phyloP scores from a whole-genome alignment of 140 eudicot species.

The Erigeron philadelphicus region DNA sequence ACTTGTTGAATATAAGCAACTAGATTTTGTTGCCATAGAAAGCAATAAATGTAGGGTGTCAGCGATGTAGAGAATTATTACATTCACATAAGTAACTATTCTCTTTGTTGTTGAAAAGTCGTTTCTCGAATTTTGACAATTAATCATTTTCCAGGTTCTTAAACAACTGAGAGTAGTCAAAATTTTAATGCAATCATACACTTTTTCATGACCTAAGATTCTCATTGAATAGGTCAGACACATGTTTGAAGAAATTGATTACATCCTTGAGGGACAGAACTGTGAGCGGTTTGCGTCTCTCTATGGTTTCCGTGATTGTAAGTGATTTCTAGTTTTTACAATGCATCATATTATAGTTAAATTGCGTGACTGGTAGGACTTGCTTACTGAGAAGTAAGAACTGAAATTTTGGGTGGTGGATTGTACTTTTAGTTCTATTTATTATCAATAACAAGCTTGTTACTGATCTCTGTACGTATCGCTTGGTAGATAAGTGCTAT shows the following conservation, averaged over 20 bases:
- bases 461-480: not conserved
- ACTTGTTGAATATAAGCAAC: not conserved
- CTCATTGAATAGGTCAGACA: slow-evolving; percentile 77
- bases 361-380: not conserved
- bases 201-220: slow-evolving; percentile 26
- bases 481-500: not conserved
- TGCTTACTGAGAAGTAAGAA: slow-evolving; percentile 4
- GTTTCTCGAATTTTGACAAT: not conserved
- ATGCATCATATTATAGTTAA: slow-evolving; percentile 10
- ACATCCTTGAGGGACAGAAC: slow-evolving; percentile 88
- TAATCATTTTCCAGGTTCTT: not conserved
- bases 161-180: not conserved
- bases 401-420: not conserved
- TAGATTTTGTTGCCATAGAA: not conserved
- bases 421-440: not conserved
- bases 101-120: not conserved
- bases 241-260: slow-evolving; percentile 98
- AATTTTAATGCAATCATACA: slow-evolving; percentile 10
- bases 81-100: not conserved
- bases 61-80: not conserved
- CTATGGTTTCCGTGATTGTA: slow-evolving; percentile 50
- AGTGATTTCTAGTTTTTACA: slow-evolving; percentile 35
- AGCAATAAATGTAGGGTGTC: not conserved
- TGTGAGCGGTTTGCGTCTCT: slow-evolving; percentile 87
- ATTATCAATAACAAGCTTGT: not conserved